These are phyloP conservation scores for Mentha longifolia DNA, from an alignment of 257 asterid genomes.

Conservation along the genomic window DNA sequence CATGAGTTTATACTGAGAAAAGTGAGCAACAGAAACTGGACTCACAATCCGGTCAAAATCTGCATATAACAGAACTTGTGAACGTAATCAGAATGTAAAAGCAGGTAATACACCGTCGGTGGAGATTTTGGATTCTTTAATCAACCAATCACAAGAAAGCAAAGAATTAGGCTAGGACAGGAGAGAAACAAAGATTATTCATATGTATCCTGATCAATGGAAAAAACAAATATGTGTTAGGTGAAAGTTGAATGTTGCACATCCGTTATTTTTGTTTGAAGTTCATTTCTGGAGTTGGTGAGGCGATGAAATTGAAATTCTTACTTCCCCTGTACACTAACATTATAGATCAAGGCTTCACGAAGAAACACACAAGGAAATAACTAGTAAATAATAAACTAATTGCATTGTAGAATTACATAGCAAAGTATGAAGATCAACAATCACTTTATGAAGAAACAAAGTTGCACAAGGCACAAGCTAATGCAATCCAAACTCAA, in stretches of 20 bases:
- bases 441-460: too few species aligned
- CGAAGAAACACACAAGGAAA: neutral
- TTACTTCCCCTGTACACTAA: neutral
- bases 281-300: slow-evolving; percentile 1
- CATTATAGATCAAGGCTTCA: neutral
- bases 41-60: slow-evolving; percentile 82
- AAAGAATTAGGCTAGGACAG: neutral
- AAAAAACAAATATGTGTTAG: neutral
- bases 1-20: slow-evolving; percentile 88
- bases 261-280: too few species aligned
- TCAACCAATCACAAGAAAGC: slow-evolving; percentile 1
- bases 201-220: slow-evolving; percentile 1
- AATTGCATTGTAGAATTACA: neutral
- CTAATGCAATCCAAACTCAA: neutral
- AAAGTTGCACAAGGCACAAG: too few species aligned
- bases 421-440: neutral
- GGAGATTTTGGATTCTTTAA: slow-evolving; percentile 6
- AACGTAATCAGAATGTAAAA: slow-evolving; percentile 29
- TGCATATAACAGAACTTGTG: slow-evolving; percentile 43
- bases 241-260: too few species aligned
- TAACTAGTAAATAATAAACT: neutral
- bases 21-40: slow-evolving; percentile 95
- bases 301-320: neutral
- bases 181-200: neutral
- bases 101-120: neutral